These are phyloP conservation scores for Colletotrichum theobromicola DNA, from an alignment of 2,329 filamentous ascomycete genomes.

Conservation along the genomic window DNA sequence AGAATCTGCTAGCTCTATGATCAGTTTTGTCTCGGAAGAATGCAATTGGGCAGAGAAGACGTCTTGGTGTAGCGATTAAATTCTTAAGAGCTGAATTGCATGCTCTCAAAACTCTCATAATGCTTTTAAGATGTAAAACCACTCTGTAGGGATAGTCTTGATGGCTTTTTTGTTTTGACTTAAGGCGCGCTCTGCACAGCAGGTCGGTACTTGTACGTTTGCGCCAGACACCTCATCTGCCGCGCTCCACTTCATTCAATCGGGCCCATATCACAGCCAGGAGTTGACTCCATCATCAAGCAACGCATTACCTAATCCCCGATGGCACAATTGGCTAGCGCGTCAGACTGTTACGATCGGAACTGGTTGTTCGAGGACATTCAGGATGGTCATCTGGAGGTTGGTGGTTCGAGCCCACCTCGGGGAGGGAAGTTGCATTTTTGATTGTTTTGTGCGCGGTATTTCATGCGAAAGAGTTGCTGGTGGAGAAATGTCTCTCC, in stretches of 20 bases:
- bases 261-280: not conserved
- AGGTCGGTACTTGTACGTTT: not conserved
- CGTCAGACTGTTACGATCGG: conserved; percentile 1
- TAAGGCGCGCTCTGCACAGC: not conserved
- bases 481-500: rapidly evolving
- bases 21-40: too few species aligned
- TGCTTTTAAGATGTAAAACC: rapidly evolving
- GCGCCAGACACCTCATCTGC: not conserved
- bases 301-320: not conserved
- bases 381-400: not conserved
- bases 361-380: not conserved
- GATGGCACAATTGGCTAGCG: conserved; percentile 5
- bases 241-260: not conserved
- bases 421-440: not conserved
- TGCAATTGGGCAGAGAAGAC: not conserved
- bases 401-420: conserved; percentile 4
- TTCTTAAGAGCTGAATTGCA: not conserved
- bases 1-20: too few species aligned
- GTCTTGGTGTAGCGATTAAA: not conserved
- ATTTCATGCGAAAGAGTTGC: rapidly evolving
- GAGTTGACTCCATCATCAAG: not conserved
- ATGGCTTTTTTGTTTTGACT: too few species aligned
- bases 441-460: not conserved
- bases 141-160: too few species aligned
- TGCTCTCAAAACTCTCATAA: too few species aligned